A percentile compares a stretch with the other conserved stretches of the same genome.
phyloP scores from a whole-genome alignment of 78 protist genomes.

The Protostelium mycophagum region DNA sequence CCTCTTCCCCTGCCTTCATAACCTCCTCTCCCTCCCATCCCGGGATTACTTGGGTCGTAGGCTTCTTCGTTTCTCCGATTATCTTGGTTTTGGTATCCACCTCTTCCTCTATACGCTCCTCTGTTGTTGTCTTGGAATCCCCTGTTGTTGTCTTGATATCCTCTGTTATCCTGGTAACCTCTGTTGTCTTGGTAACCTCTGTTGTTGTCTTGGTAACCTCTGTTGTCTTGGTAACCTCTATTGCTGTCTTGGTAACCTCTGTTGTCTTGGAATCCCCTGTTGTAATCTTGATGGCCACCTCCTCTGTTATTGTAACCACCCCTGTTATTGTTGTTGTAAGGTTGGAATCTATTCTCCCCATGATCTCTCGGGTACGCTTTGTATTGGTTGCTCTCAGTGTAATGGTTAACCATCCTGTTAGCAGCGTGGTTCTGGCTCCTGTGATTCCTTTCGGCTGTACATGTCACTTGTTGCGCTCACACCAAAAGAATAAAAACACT shows the following conservation, averaged over 20 bases:
- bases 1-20: not conserved
- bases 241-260: not conserved
- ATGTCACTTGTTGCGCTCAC: too few relatives aligned
- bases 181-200: not conserved
- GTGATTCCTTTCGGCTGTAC: not conserved
- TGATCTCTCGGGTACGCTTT: slow-evolving; percentile 5
- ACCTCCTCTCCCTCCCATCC: not conserved
- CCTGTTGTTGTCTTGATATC: not conserved
- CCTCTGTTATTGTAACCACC: not conserved
- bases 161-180: not conserved
- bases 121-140: not conserved
- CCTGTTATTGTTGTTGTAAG: not conserved
- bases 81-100: too few relatives aligned
- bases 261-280: not conserved
- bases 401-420: slow-evolving; percentile 31
- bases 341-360: not conserved
- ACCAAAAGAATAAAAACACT: too few relatives aligned
- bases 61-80: too few relatives aligned
- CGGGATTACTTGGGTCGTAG: too few relatives aligned
- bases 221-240: not conserved
- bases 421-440: slow-evolving; percentile 35
- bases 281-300: not conserved
- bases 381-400: slow-evolving; percentile 18
- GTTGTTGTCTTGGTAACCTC: not conserved
- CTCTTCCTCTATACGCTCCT: not conserved